Evolutionary conservation across 306 rosid genomes (phyloP), one percentile per base, ranked within the genome.

Genomic region (Prunus salicina): DNA sequence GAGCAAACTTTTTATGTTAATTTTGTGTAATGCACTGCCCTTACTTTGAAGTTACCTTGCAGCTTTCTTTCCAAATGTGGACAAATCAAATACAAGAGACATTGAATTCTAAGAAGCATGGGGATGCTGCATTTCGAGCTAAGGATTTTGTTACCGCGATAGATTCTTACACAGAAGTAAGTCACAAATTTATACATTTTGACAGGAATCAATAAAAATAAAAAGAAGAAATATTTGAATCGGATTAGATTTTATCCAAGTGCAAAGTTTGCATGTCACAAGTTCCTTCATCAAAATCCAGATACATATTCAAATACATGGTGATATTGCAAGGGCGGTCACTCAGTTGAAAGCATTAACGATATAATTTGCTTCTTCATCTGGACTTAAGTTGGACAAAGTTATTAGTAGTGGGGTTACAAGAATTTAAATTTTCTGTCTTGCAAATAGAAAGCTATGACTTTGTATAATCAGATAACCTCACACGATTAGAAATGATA

Each of bases 51-150:
- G 12, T 76, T 80, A 25, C 62, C n/a, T 84, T 68, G 79, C 91
- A 93, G 99, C 94, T 92, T 50, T 93, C 99, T 64, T 92, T 93
- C 86, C 99, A 93, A 80, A 93, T 96, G 98, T 96, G 98, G 98
- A 93, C 98, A 69, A 91, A 88, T 79, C 97, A 96, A 86, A 89
- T 96, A 88, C 98, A 96, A 73, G 99, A 92, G 38, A 89, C 99
- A 7, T 88, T 96, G 69, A 96, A 91, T 82, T 86, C 90, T 69
- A 96, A 96, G 89, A 93, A 93, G 84, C 97, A 76, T 11, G 99
- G 94, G 18, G 99, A 96, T 84, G 46, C 90, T 74, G 93, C 99
- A 70, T 96, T 96, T 87, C 92, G 89, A 66, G 87, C 98, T 0
- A 88, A 84, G 78, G 97, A 92, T 87, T 88, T 89, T 65, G 82